Evolutionary conservation across 2,329 filamentous ascomycete genomes (phyloP).

Genomic region (Fusarium robinianum): DNA sequence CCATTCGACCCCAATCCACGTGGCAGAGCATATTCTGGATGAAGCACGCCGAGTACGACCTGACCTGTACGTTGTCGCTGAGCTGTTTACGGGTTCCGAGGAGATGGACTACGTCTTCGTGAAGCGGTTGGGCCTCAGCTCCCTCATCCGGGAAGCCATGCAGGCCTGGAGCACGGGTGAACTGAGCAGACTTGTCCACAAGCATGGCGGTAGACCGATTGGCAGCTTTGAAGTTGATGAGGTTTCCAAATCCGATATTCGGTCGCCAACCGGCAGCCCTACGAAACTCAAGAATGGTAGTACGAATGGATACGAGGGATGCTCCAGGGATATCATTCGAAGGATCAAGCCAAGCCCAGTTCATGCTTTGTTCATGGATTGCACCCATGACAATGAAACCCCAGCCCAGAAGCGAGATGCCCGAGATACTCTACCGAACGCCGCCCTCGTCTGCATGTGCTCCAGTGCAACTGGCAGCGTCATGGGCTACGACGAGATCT

Average conservation of each 20-base stretch:
- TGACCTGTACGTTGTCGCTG: constrained; percentile 88
- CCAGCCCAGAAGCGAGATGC: constrained; percentile 95
- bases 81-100: constrained; percentile 94
- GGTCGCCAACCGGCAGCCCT: constrained; percentile 39
- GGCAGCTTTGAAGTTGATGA: constrained; percentile 97
- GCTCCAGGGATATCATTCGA: constrained; percentile 69
- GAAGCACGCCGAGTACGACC: constrained; percentile 87
- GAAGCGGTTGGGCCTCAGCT: constrained; percentile 86
- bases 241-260: constrained; percentile 64
- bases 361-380: constrained; percentile 97
- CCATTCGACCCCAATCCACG: constrained; percentile 91
- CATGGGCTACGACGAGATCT: constrained; percentile 97
- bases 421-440: constrained; percentile 90
- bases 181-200: constrained; percentile 88
- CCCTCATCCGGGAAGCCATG: constrained; percentile 96
- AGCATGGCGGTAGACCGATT: constrained; percentile 90
- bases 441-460: constrained; percentile 94
- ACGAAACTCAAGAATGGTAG: constrained; percentile 31
- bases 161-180: constrained; percentile 96
- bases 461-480: constrained; percentile 92
- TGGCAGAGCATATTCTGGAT: constrained; percentile 93
- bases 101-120: constrained; percentile 97
- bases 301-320: constrained; percentile 39
- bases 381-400: constrained; percentile 97
- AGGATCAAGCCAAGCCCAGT: constrained; percentile 86